phyloP scores from a whole-genome alignment of 2,329 filamentous ascomycete species.

The Sarocladium strictum region DNA sequence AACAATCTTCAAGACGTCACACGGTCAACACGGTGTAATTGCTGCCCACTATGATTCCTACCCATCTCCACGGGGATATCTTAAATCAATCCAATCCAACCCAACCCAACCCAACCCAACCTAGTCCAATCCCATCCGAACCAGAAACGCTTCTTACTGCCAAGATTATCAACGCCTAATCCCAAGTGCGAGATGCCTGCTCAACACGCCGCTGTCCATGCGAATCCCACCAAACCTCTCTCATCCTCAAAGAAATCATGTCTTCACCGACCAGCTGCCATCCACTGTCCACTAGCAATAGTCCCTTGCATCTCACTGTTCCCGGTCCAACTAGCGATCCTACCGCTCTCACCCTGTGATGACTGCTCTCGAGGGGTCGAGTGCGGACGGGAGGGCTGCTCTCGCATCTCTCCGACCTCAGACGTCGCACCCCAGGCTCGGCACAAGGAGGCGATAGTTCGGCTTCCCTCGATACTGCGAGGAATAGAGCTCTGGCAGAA shows the following conservation, averaged over 20 bases:
- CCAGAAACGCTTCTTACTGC: background rate
- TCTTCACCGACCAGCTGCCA: conserved; percentile 6
- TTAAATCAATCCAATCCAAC: background rate
- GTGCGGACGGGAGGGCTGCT: background rate
- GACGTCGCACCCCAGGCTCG: background rate
- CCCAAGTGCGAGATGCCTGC: conserved; percentile 2
- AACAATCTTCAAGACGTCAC: too few species aligned
- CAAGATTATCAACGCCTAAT: background rate
- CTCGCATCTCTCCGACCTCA: background rate
- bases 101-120: too few species aligned
- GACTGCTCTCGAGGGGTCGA: background rate
- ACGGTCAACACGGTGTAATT: too few species aligned
- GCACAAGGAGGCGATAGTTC: background rate
- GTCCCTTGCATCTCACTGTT: background rate
- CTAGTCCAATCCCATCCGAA: too few species aligned
- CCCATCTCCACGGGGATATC: background rate
- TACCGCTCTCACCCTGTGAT: background rate
- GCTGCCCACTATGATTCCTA: background rate
- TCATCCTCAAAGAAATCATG: background rate
- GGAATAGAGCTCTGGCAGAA: background rate
- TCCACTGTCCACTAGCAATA: background rate
- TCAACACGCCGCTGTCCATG: background rate
- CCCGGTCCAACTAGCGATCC: background rate
- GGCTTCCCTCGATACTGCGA: background rate
- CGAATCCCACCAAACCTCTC: background rate